These are phyloP conservation scores for Westerdykella aurantiaca DNA, from an alignment of 2,329 filamentous ascomycete genomes.

Conservation along the genomic window DNA sequence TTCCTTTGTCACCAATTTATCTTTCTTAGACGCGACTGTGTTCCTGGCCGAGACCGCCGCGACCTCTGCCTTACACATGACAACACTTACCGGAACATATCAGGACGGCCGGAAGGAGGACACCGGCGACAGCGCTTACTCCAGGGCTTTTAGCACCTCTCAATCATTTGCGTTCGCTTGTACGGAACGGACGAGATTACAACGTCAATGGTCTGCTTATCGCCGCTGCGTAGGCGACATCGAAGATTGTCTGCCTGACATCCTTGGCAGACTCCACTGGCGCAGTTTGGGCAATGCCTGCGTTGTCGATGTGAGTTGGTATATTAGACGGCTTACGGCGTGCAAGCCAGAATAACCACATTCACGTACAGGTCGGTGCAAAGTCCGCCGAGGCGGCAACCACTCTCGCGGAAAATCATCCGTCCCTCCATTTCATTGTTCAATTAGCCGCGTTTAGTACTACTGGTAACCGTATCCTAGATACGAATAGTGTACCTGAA, in stretches of 20 bases:
- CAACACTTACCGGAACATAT: conserved; percentile 10
- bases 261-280: conserved; percentile 26
- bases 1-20: conserved; percentile 32
- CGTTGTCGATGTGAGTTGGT: conserved; percentile 23
- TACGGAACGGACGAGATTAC: conserved; percentile 18
- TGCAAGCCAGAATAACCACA: conserved; percentile 1
- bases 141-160: conserved; percentile 12
- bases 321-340: background rate
- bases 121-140: conserved; percentile 11
- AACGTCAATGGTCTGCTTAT: conserved; percentile 33
- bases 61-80: conserved; percentile 31
- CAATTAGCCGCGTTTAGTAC: too few species aligned
- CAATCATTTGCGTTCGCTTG: conserved; percentile 9
- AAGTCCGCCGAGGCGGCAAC: conserved; percentile 8
- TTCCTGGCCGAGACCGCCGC: conserved; percentile 36
- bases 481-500: too few species aligned
- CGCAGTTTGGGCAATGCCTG: conserved; percentile 18
- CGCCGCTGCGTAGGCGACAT: conserved; percentile 15
- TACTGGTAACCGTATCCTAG: too few species aligned
- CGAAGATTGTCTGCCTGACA: conserved; percentile 14
- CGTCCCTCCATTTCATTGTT: background rate
- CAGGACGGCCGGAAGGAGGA: background rate
- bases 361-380: conserved; percentile 10
- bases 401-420: conserved; percentile 11
- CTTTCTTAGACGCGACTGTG: conserved; percentile 35